Evolutionary conservation across 495 filamentous ascomycete genomes (phyloP).

Genomic region (Hypoxylon lenormandii): DNA sequence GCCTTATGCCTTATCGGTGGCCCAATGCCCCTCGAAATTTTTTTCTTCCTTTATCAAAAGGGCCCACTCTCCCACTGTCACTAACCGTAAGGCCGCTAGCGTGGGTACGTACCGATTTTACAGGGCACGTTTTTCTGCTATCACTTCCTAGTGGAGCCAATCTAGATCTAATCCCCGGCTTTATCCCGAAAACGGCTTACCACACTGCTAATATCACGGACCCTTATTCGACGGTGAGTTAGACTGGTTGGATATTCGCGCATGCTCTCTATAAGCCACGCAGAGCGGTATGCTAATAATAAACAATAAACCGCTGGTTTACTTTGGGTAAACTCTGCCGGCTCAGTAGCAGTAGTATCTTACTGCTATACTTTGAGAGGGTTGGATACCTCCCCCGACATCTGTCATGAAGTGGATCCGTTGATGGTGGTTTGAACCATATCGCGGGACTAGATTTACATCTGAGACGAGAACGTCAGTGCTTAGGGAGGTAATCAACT

Average conservation of each 20-base stretch:
- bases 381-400: no score
- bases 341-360: no score
- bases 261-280: background rate
- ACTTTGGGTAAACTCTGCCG: no score
- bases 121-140: slow-evolving; percentile 26
- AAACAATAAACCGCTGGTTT: no score
- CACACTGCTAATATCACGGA: slow-evolving; percentile 1
- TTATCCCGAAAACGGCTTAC: slow-evolving; percentile 6
- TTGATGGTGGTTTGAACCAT: no score
- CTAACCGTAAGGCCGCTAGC: background rate
- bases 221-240: slow-evolving; percentile 1
- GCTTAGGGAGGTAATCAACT: no score
- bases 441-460: no score
- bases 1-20: slow-evolving; percentile 43
- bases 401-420: no score
- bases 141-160: slow-evolving; percentile 30
- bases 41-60: slow-evolving; percentile 36
- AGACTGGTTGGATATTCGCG: background rate
- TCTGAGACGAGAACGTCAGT: no score
- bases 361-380: no score
- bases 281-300: background rate
- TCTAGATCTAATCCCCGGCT: slow-evolving; percentile 27
- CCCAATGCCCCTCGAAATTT: slow-evolving; percentile 36
- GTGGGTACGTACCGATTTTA: slow-evolving; percentile 24
- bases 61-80: slow-evolving; percentile 1